These are phyloP conservation scores for Sugiyamaella sp. DNA, from an alignment of 1,139 yeast genomes.

Conservation along the genomic window DNA sequence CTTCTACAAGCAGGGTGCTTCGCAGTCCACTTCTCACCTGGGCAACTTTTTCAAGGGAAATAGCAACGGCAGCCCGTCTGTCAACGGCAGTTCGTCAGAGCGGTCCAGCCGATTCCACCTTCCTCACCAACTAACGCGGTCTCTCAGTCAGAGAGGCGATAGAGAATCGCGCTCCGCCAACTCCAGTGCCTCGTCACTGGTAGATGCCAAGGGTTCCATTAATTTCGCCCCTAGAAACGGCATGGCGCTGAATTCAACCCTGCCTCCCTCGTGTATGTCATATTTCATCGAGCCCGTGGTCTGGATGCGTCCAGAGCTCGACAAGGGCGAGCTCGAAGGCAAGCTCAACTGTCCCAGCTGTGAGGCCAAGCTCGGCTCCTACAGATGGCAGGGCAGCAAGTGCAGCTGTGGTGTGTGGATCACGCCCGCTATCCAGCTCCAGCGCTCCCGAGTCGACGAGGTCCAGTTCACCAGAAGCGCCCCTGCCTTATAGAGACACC, in stretches of 20 bases:
- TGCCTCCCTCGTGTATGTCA: constrained; percentile 83
- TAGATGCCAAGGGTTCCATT: not conserved
- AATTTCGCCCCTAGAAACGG: constrained; percentile 35
- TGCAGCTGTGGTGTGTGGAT: constrained; percentile 98
- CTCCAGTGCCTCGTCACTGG: constrained; percentile 3
- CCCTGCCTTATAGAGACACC: constrained; percentile 20
- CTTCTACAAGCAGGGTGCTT: constrained; percentile 15
- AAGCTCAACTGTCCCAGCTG: constrained; percentile 86
- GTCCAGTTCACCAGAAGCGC: constrained; percentile 38
- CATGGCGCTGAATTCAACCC: constrained; percentile 47
- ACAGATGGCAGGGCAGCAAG: constrained; percentile 92
- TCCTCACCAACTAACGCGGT: constrained; percentile 15
- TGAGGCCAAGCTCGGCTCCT: constrained; percentile 71
- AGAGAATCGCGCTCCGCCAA: constrained; percentile 3
- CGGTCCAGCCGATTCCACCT: constrained; percentile 8
- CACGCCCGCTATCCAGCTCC: constrained; percentile 86
- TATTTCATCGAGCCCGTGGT: constrained; percentile 79
- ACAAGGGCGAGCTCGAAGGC: constrained; percentile 74
- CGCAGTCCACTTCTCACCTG: constrained; percentile 16
- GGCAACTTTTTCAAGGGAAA: constrained; percentile 10
- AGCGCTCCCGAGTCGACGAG: constrained; percentile 77
- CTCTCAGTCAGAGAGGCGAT: constrained; percentile 10
- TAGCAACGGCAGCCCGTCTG: constrained; percentile 31
- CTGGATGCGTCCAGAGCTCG: constrained; percentile 88
- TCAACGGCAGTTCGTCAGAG: constrained; percentile 33